A percentile compares a stretch with the other conserved stretches of the same genome.
Evolutionary conservation across 1,139 yeast genomes (phyloP).

Genomic region (Lizanozyma gosingica): DNA sequence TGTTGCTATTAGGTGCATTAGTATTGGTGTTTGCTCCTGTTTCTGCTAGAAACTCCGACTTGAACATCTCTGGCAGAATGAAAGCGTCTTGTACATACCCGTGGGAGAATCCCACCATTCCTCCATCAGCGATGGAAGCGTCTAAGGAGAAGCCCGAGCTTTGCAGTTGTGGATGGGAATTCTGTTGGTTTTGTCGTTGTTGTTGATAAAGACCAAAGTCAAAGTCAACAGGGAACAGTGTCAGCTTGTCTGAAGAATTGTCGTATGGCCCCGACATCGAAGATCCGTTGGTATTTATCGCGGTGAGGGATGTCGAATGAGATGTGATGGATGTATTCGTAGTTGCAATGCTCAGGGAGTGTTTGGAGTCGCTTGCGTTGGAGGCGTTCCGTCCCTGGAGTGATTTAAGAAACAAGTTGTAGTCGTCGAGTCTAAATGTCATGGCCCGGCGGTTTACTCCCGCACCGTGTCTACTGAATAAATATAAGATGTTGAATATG

Average conservation of each 20-base stretch:
- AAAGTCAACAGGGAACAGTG: not conserved
- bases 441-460: not conserved
- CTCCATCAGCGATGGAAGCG: not conserved
- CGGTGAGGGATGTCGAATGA: not conserved
- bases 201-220: constrained; percentile 1
- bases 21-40: constrained; percentile 1
- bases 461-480: too few relatives aligned
- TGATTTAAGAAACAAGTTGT: not conserved
- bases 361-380: not conserved
- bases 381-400: not conserved
- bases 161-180: constrained; percentile 4
- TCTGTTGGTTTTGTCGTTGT: constrained; percentile 2
- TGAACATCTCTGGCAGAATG: not conserved
- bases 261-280: not conserved
- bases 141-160: not conserved
- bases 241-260: not conserved
- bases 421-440: not conserved
- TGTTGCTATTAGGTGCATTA: not conserved
- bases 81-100: not conserved
- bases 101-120: not conserved
- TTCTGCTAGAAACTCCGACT: not conserved
- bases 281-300: not conserved
- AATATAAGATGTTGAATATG: too few relatives aligned
- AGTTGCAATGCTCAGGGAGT: not conserved
- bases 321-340: not conserved